Conservation (phyloP, 805 yeast genomes). For the Blastobotrys chiropterorum region DNA sequence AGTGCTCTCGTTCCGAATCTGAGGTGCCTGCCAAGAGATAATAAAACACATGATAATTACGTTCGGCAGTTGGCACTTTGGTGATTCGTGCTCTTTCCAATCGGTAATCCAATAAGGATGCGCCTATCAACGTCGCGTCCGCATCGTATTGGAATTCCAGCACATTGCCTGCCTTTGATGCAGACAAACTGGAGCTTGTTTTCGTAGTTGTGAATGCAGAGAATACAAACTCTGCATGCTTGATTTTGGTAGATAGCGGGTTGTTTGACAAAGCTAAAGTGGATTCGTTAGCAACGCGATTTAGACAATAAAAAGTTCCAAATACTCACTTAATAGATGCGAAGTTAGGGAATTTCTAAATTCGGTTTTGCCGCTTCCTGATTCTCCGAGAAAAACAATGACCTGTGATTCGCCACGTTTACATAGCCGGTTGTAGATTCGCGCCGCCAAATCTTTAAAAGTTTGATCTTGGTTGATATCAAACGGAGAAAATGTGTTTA, state of each 20-base stretch:
- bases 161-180: slow-evolving; percentile 52
- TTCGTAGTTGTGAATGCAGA: slow-evolving; percentile 37
- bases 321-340: slow-evolving; percentile 25
- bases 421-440: slow-evolving; percentile 32
- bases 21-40: slow-evolving; percentile 47
- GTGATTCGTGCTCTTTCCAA: slow-evolving; percentile 52
- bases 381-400: slow-evolving; percentile 35
- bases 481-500: slow-evolving; percentile 34
- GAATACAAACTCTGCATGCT: slow-evolving; percentile 31
- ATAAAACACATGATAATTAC: slow-evolving; percentile 56
- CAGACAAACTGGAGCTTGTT: slow-evolving; percentile 26
- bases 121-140: slow-evolving; percentile 44
- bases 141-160: slow-evolving; percentile 46
- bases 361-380: slow-evolving; percentile 37
- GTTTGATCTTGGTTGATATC: slow-evolving; percentile 34
- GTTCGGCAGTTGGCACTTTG: slow-evolving; percentile 43
- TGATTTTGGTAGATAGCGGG: slow-evolving; percentile 31
- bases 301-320: background rate
- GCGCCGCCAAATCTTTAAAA: slow-evolving; percentile 33
- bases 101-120: slow-evolving; percentile 49
- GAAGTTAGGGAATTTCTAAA: slow-evolving; percentile 28
- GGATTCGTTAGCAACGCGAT: background rate
- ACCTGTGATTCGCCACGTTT: slow-evolving; percentile 34
- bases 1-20: slow-evolving; percentile 35
- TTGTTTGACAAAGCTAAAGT: slow-evolving; percentile 28